Evolutionary conservation across 257 asterid species (phyloP).

Genomic region (Phtheirospermum japonicum): DNA sequence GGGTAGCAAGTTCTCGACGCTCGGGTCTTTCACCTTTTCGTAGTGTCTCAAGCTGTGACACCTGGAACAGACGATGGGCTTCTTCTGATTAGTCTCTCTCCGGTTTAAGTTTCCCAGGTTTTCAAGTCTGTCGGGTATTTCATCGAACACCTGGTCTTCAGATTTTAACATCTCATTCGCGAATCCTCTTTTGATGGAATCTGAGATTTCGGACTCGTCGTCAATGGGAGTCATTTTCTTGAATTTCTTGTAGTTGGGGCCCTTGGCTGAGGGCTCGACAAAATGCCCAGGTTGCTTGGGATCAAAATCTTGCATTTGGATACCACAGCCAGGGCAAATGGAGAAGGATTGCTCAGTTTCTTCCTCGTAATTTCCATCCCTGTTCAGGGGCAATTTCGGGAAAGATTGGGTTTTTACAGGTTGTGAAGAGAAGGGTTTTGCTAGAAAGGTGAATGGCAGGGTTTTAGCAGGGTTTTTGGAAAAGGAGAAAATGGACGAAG

Average conservation of each 20-base stretch:
- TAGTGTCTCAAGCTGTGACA: slow-evolving; percentile 79
- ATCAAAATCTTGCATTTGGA: slow-evolving; percentile 71
- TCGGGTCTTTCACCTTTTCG: slow-evolving; percentile 60
- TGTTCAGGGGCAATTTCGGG: slow-evolving; percentile 33
- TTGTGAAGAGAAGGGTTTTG: slow-evolving; percentile 42
- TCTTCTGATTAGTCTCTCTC: slow-evolving; percentile 34
- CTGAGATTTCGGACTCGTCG: slow-evolving; percentile 65
- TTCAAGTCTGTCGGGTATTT: slow-evolving; percentile 28
- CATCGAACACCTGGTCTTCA: slow-evolving; percentile 31
- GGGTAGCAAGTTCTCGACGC: slow-evolving; percentile 71
- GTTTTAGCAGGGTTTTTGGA: slow-evolving; percentile 58
- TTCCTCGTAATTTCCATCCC: slow-evolving; percentile 88
- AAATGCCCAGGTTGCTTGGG: slow-evolving; percentile 66
- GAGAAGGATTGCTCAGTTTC: slow-evolving; percentile 31
- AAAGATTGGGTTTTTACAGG: slow-evolving; percentile 30
- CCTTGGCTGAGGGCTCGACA: slow-evolving; percentile 42
- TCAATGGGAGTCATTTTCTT: slow-evolving; percentile 46
- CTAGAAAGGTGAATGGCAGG: slow-evolving; percentile 36
- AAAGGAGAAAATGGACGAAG: slow-evolving; percentile 24
- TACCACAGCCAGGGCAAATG: slow-evolving; percentile 88
- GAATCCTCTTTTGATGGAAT: slow-evolving; percentile 55
- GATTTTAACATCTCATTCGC: slow-evolving; percentile 44
- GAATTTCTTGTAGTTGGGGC: slow-evolving; percentile 43
- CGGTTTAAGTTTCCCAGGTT: slow-evolving; percentile 15
- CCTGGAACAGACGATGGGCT: slow-evolving; percentile 74